Evolutionary conservation across 768 basidiomycete species (phyloP).

Genomic region (Dentipellis fragilis): DNA sequence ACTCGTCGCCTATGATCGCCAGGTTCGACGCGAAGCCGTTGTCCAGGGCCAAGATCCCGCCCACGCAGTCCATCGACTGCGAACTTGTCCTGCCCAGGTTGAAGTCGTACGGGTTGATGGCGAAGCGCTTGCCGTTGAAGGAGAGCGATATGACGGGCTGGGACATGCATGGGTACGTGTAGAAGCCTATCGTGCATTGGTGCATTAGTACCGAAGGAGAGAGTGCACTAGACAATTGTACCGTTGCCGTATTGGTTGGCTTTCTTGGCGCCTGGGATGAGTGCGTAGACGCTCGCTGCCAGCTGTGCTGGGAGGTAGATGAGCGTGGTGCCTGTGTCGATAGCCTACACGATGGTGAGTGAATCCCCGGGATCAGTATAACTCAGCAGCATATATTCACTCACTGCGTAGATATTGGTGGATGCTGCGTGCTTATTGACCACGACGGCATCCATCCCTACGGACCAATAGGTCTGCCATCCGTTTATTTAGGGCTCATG

Average conservation of each 20-base stretch:
- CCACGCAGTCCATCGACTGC: slow-evolving; percentile 42
- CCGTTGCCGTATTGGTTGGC: slow-evolving; percentile 35
- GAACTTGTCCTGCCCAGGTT: slow-evolving; percentile 35
- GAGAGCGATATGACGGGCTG: slow-evolving; percentile 28
- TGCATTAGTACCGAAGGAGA: neutral
- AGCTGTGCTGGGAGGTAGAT: slow-evolving; percentile 43
- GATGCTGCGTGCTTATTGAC: slow-evolving; percentile 19
- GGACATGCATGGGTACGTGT: slow-evolving; percentile 41
- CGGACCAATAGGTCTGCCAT: slow-evolving; percentile 50
- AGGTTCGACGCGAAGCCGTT: slow-evolving; percentile 39
- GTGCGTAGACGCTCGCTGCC: slow-evolving; percentile 35
- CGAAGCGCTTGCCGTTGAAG: slow-evolving; percentile 32
- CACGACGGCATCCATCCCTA: slow-evolving; percentile 35
- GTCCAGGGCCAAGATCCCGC: slow-evolving; percentile 39
- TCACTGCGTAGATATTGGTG: slow-evolving; percentile 28
- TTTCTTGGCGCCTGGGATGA: slow-evolving; percentile 38
- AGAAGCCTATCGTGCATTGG: slow-evolving; percentile 30
- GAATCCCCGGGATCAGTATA: slow-evolving; percentile 1
- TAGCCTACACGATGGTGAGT: slow-evolving; percentile 30
- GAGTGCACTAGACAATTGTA: slow-evolving; percentile 7
- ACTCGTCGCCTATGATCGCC: slow-evolving; percentile 53
- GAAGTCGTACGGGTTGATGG: slow-evolving; percentile 39
- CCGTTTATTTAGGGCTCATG: neutral
- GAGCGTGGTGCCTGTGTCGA: slow-evolving; percentile 61
- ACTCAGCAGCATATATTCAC: slow-evolving; percentile 5